Evolutionary conservation across 192 early-diverging fungal species (phyloP), one percentile per base, ranked within the genome.

Genomic region (Gryganskiella cystojenkinii): DNA sequence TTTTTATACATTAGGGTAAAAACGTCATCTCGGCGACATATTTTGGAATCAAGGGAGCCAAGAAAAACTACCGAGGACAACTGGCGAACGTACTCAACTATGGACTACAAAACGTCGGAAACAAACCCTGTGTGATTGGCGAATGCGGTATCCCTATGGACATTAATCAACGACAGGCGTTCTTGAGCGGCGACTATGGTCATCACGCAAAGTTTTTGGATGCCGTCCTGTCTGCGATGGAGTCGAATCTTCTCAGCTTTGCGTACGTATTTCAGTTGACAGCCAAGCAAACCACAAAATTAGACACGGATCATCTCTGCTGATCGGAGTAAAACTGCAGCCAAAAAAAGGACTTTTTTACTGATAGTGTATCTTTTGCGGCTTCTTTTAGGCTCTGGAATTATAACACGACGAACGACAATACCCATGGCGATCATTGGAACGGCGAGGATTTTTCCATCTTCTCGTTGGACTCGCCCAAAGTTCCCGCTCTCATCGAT

Each of bases 101-200:
- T 35, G 92, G 92, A 3, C 49, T 89, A 7, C 62, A 74, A 14
- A 81, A 80, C 22, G 87, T 92, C 42, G 93, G 93, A n/a, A 42
- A 71, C 5, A 89, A 86, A 61, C 92, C 93, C 10, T 83, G 85
- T 59, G 51, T 95, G 10, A 74, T 95, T 57, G 94, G 94, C 35
- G 94, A 95, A 71, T 90, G 89, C 22, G 94, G 94, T 11, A 93
- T 94, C 60, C 93, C 94, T 3, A 94, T 94, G 94, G 94, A 95
- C 67, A 87, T 95, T 35, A 94, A 94, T 58, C 84, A 93, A 42
- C 82, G 89, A 54, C 50, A 80, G 52, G 92, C 93, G 3, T 93
- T 91, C 61, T 72, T 84, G 44, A 91, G 87, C 15, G 89, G 92
- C 6, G 89, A 95, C 70, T 95, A 91, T 68, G 81, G 71, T 8